Evolutionary conservation across 2,329 filamentous ascomycete genomes (phyloP), one percentile per base, ranked within the genome.

Genomic region (Penicillium sp.): DNA sequence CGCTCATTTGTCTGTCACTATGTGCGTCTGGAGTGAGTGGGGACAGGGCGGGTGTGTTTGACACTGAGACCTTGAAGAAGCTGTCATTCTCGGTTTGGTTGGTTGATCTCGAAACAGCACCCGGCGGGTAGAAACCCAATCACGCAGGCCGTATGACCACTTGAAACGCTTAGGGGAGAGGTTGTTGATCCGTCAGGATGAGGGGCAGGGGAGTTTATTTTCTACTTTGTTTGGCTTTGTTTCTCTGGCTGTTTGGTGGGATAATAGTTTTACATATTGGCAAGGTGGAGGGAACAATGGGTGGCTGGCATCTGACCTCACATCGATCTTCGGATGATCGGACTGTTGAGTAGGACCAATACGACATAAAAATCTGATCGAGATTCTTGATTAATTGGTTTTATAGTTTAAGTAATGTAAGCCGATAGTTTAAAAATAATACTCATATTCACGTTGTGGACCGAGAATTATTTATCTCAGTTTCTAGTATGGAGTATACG

Each of bases 1-100:
- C 43, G 36, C 34, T 40, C 60, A 62, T 62, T 50, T 59, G 46
- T 61, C 49, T 64, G 57, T 48, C 51, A 63, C 60, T 27, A 18
- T 32, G 53, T 43, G 38, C 49, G 57, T 60, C 43, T 58, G 45
- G 18, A 46, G 13, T 43, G 46, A 40, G 52, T 56, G 16, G 43
- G 57, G 62, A 54, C n/a, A 49, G 44, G 50, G 57, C 51, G 61
- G 56, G 38, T 53, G 47, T 50, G 18, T 41, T 41, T 60, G 59
- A 59, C 41, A 57, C 52, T 44, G 36, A 46, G 45, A 48, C 50
- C 23, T 23, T 23, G 23, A 23, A 23, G 4, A 19, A 9, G 19
- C 11, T 14, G 11, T 34, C 29, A 47, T 51, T 46, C 23, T 19
- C 13, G 43, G 47, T 36, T 16, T 47, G 11, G 35, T 43, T 46